A percentile compares a stretch with the other conserved stretches of the same genome.
Conservation (phyloP, 768 basidiomycete species). For the Mycena kentingensis region DNA sequence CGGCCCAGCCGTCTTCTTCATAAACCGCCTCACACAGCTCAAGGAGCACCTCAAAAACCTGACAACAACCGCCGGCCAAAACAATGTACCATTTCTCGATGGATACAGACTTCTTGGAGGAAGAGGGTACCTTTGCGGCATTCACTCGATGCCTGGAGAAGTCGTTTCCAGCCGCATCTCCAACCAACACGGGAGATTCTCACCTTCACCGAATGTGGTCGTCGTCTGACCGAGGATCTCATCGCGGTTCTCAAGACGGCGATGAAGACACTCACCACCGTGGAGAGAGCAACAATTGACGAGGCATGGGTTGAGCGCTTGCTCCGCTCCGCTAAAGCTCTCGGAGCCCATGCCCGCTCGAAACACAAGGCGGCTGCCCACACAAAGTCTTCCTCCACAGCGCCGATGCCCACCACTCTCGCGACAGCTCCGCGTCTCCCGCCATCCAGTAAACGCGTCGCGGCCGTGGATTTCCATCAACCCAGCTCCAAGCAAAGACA, state of each 20-base stretch:
- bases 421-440: too few relatives aligned
- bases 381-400: too few relatives aligned
- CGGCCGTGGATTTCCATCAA: too few relatives aligned
- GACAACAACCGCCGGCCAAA: conserved; percentile 28
- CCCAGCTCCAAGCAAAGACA: too few relatives aligned
- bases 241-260: background rate
- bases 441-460: too few relatives aligned
- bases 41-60: conserved; percentile 33
- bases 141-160: background rate
- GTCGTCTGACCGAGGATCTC: background rate
- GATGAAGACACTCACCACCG: background rate
- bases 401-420: too few relatives aligned
- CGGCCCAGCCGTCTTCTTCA: too few relatives aligned
- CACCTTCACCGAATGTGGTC: background rate
- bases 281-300: background rate
- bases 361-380: too few relatives aligned
- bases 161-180: background rate
- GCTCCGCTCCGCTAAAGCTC: background rate
- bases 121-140: background rate
- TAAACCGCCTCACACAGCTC: background rate
- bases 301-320: background rate
- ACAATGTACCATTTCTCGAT: background rate
- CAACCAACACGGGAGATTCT: background rate
- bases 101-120: background rate
- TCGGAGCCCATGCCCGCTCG: too few relatives aligned